Evolutionary conservation across 2,329 filamentous ascomycete species (phyloP).

Genomic region (Epichloe festucae): DNA sequence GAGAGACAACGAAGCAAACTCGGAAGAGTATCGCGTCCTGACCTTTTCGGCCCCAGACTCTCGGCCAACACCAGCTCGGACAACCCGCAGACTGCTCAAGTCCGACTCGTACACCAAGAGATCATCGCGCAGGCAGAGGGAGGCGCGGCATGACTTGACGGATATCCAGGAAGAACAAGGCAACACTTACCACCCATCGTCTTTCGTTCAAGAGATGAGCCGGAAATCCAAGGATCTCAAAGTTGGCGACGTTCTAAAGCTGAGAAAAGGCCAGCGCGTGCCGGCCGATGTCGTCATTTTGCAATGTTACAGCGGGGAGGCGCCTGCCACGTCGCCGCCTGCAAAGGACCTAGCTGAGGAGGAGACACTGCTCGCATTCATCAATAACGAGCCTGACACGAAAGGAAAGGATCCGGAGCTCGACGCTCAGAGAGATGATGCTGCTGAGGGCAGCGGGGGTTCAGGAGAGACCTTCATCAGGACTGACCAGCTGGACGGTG

Average conservation of each 20-base stretch:
- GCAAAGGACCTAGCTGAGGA: constrained; percentile 22
- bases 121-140: constrained; percentile 18
- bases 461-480: constrained; percentile 89
- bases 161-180: constrained; percentile 63
- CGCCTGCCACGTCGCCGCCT: constrained; percentile 15
- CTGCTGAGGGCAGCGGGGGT: constrained; percentile 24
- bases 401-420: constrained; percentile 24
- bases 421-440: constrained; percentile 14
- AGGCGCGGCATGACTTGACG: constrained; percentile 30
- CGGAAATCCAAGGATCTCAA: constrained; percentile 81
- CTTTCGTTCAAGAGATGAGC: constrained; percentile 49
- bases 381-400: constrained; percentile 20
- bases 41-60: constrained; percentile 48
- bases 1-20: constrained; percentile 87
- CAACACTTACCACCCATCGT: constrained; percentile 32
- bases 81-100: constrained; percentile 26
- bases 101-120: constrained; percentile 23
- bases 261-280: constrained; percentile 83
- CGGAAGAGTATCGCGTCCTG: constrained; percentile 73
- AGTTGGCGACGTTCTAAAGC: constrained; percentile 89
- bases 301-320: constrained; percentile 60
- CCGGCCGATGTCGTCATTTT: constrained; percentile 90
- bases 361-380: constrained; percentile 30
- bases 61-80: constrained; percentile 25
- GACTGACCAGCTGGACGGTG: constrained; percentile 92